These are phyloP conservation scores for Meripilus lineatus DNA, from an alignment of 1,284 basidiomycete genomes.

Conservation along the genomic window DNA sequence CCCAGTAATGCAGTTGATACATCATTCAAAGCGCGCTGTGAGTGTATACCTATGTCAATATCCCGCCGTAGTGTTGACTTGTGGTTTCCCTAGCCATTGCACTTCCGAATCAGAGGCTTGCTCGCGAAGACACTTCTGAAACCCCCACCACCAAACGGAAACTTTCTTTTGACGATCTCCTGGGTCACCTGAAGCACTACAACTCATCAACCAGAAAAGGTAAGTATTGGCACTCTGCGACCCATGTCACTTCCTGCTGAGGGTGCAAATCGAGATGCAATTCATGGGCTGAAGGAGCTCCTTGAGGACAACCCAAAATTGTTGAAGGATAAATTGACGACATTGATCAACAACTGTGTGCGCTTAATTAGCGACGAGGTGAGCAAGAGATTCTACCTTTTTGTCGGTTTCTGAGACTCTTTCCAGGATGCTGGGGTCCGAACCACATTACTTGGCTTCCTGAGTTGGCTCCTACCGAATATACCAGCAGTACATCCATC, in stretches of 20 bases:
- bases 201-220: slow-evolving; percentile 73
- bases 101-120: slow-evolving; percentile 82
- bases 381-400: slow-evolving; percentile 14
- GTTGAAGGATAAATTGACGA: slow-evolving; percentile 52
- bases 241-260: slow-evolving; percentile 1
- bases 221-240: slow-evolving; percentile 18
- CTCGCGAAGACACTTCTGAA: slow-evolving; percentile 44
- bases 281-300: slow-evolving; percentile 81
- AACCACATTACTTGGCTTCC: slow-evolving; percentile 52
- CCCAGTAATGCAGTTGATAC: slow-evolving; percentile 90
- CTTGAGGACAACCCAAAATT: slow-evolving; percentile 62
- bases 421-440: slow-evolving; percentile 61
- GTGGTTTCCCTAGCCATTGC: slow-evolving; percentile 65
- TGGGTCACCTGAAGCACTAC: slow-evolving; percentile 82
- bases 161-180: slow-evolving; percentile 75
- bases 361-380: slow-evolving; percentile 83
- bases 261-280: slow-evolving; percentile 54
- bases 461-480: slow-evolving; percentile 70
- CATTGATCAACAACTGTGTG: slow-evolving; percentile 63
- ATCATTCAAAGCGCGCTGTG: slow-evolving; percentile 91
- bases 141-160: slow-evolving; percentile 73
- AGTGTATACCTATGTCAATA: slow-evolving; percentile 17
- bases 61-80: slow-evolving; percentile 2
- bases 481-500: slow-evolving; percentile 62
- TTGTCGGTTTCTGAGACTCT: too few relatives aligned